Evolutionary conservation across 2,329 filamentous ascomycete genomes (phyloP).

Genomic region (Phyllosticta citrichinensis): DNA sequence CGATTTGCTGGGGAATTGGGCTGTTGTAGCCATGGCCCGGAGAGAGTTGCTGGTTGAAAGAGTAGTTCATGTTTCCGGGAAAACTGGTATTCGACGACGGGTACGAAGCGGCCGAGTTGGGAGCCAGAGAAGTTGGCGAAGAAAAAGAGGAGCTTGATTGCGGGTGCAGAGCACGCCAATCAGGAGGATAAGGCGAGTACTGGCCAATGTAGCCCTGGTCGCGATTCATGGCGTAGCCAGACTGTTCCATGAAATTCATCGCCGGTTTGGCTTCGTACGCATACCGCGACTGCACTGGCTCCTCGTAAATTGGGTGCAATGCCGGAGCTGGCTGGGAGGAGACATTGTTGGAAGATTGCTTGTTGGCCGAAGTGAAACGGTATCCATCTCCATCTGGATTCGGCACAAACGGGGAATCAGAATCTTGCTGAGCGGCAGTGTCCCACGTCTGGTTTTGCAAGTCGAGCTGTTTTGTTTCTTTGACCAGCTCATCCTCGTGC

Average conservation of each 20-base stretch:
- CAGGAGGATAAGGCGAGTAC: not conserved
- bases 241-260: not conserved
- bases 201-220: constrained; percentile 8
- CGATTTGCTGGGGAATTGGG: not conserved
- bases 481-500: not conserved
- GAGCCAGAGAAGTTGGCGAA: constrained; percentile 5
- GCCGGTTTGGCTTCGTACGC: constrained; percentile 5
- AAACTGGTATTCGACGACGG: constrained; percentile 5
- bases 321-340: not conserved
- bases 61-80: constrained; percentile 6
- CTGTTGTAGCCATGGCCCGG: constrained; percentile 4
- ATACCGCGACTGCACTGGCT: constrained; percentile 6
- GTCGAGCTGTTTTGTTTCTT: constrained; percentile 2
- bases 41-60: constrained; percentile 5
- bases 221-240: constrained; percentile 6
- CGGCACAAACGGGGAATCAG: not conserved
- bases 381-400: not conserved
- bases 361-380: not conserved
- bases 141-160: constrained; percentile 4
- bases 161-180: constrained; percentile 6
- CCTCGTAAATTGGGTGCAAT: constrained; percentile 3
- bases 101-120: constrained; percentile 5
- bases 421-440: not conserved
- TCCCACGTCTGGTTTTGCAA: constrained; percentile 3
- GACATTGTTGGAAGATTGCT: not conserved